These are phyloP conservation scores for Torrubiellomyces zombiae DNA, from an alignment of 2,329 filamentous ascomycete species.

Conservation along the genomic window DNA sequence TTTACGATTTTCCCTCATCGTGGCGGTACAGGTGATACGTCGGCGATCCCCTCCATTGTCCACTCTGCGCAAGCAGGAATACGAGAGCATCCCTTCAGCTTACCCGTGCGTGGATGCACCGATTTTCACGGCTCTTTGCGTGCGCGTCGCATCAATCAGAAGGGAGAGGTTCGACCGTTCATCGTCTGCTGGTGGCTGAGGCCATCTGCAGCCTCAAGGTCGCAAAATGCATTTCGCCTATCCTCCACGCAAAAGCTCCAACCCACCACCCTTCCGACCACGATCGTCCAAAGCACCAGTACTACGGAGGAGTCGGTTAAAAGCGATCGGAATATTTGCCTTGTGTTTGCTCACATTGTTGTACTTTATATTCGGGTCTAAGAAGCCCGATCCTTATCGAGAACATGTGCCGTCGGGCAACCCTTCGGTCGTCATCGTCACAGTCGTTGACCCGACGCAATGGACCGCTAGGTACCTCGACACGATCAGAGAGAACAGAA, in stretches of 20 bases:
- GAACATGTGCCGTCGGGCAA: constrained; percentile 31
- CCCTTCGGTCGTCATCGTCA: constrained; percentile 62
- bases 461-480: constrained; percentile 52
- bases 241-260: constrained; percentile 68
- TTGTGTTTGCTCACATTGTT: constrained; percentile 40
- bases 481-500: constrained; percentile 64
- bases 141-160: no score
- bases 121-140: no score
- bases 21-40: no score
- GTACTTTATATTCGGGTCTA: constrained; percentile 36
- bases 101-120: no score
- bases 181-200: no score
- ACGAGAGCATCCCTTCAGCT: no score
- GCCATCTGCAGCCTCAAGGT: no score
- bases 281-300: constrained; percentile 36
- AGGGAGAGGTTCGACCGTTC: no score
- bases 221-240: constrained; percentile 92
- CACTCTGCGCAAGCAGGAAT: no score
- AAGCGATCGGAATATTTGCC: constrained; percentile 36
- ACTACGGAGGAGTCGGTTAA: constrained; percentile 45
- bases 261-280: constrained; percentile 53
- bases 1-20: no score
- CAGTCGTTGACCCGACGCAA: constrained; percentile 54
- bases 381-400: constrained; percentile 12
- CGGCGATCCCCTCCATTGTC: no score